Base-by-base conservation (phyloP, 345 rosid species). In the Ailanthus altissimus region DNA sequence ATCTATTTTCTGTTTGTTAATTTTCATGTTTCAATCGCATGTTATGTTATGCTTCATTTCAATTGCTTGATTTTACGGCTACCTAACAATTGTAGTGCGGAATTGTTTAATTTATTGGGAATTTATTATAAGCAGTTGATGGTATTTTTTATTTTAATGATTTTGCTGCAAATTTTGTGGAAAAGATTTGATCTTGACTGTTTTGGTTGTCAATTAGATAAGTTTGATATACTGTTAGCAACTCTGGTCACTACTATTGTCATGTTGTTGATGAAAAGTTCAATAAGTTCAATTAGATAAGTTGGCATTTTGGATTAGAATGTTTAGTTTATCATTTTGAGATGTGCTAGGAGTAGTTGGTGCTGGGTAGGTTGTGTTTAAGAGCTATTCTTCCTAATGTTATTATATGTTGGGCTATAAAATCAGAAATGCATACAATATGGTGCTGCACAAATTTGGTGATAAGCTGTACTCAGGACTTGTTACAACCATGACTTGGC, bases 361-460 rank as follows among this genome's bases (percentile, higher is more conserved):
- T 32, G 18, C 32, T 62, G 45, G 38, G 25, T 15, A 28, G 58
- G 32, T 12, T 20, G 10, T 50, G 46, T 51, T 50, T 50, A 18
- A 25, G 60, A 28, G 26, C 28, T n/a, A 28, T 26, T 51, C 45
- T 51, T 56, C 42, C 40, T 59, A 63, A 71, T 51, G 66, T 23
- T 72, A 13, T 13, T 40, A 3, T 32, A 32, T 56, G 51, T 47
- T 62, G 68, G 65, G 47, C 70, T 0, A 82, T 73, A 70, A 76
- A 75, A 32, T 57, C 85, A 96, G 99, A 88, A 93, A 93, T 77
- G 99, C 99, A 8, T 96, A 96, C 89, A 93, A 93, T 77, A 96
- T 96, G 99, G 99, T 96, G 74, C 92, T 96, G 71, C 97, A 96
- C 83, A 96, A 96, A 86, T 93, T 89, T 68, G 99, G 98, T 8